These are phyloP conservation scores for Melocanna baccifera DNA, from an alignment of 176 grass and related monocot species.

Conservation along the genomic window DNA sequence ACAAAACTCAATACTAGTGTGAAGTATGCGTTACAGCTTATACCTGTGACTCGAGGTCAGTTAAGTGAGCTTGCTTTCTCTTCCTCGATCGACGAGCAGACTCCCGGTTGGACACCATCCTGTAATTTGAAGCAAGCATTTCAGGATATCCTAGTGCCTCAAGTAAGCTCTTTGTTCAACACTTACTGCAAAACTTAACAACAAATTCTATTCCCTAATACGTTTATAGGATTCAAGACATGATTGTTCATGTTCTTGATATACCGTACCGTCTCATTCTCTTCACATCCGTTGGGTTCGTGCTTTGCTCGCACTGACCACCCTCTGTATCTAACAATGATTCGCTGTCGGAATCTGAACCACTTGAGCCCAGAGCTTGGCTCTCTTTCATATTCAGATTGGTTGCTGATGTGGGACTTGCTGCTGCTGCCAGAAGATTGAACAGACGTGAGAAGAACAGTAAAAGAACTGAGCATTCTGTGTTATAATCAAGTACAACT, in stretches of 20 bases:
- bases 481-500: not conserved
- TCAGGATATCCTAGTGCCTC: not conserved
- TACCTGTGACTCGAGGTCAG: constrained; percentile 82
- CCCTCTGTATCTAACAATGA: constrained; percentile 55
- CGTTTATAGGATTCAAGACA: not conserved
- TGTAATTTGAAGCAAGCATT: constrained; percentile 23
- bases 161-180: not conserved
- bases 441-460: constrained; percentile 21
- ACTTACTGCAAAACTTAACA: not conserved
- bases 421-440: constrained; percentile 37
- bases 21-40: not conserved
- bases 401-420: constrained; percentile 73
- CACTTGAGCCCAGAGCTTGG: constrained; percentile 62
- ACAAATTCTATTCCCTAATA: not conserved
- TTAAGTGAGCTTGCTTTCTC: constrained; percentile 91
- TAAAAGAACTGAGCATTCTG: constrained; percentile 3
- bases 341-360: constrained; percentile 77
- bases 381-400: constrained; percentile 65
- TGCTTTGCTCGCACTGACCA: constrained; percentile 65
- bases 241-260: not conserved
- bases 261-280: constrained; percentile 85
- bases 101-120: constrained; percentile 96
- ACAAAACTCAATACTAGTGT: not conserved
- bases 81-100: constrained; percentile 87
- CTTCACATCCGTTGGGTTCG: constrained; percentile 51